These are phyloP conservation scores for Colletotrichum lentis DNA, from an alignment of 2,329 filamentous ascomycete species.

Conservation along the genomic window DNA sequence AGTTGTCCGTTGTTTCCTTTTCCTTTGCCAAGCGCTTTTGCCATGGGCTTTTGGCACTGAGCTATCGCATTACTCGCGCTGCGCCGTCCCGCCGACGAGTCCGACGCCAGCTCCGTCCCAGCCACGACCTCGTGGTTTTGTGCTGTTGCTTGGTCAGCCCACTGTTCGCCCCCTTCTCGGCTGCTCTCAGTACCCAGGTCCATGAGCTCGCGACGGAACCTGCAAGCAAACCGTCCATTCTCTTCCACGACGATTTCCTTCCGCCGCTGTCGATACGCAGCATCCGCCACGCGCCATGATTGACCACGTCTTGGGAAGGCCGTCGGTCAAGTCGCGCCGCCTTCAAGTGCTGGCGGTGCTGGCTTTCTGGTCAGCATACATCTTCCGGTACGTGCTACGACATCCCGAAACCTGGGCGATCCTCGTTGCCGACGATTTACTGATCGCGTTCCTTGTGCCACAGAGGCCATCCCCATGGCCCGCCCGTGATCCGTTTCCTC, in stretches of 20 bases:
- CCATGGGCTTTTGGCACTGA: conserved; percentile 26
- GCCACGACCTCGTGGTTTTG: conserved; percentile 31
- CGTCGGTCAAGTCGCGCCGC: conserved; percentile 89
- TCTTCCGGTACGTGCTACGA: conserved; percentile 67
- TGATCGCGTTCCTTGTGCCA: conserved; percentile 1
- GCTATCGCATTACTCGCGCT: conserved; percentile 35
- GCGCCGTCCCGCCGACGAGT: conserved; percentile 33
- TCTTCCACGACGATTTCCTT: not conserved
- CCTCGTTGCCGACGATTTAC: not conserved
- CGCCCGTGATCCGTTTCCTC: conserved; percentile 74
- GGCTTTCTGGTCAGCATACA: conserved; percentile 88
- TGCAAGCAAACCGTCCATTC: conserved; percentile 10
- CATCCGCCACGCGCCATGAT: conserved; percentile 54
- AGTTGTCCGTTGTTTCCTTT: conserved; percentile 6
- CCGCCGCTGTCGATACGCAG: conserved; percentile 1
- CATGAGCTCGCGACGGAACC: conserved; percentile 4
- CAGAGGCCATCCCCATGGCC: conserved; percentile 88
- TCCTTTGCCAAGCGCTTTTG: conserved; percentile 24
- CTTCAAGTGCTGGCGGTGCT: conserved; percentile 92
- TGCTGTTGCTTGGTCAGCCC: conserved; percentile 29
- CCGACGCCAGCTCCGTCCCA: conserved; percentile 17
- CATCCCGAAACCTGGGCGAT: too few species aligned
- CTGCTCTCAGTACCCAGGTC: conserved; percentile 11
- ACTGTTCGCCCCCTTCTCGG: not conserved
- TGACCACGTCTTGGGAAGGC: conserved; percentile 92